phyloP scores from a whole-genome alignment of 805 yeast genomes.

The Saccharomycopsis vini region DNA sequence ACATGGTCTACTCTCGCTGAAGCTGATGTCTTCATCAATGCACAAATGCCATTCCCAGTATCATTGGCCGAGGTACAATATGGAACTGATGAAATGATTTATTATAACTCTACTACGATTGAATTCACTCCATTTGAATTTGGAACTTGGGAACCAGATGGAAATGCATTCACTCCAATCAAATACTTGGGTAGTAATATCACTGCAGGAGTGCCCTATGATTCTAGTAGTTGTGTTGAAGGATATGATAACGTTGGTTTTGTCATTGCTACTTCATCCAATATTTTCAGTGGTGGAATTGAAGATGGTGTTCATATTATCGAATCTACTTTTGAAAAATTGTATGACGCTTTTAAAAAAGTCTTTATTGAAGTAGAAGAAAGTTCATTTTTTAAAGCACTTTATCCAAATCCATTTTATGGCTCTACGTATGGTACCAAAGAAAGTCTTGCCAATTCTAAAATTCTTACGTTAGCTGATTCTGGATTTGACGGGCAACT shows the following conservation, averaged over 20 bases:
- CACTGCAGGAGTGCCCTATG: constrained; percentile 45
- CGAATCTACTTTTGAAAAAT: no score
- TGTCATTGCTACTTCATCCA: constrained; percentile 76
- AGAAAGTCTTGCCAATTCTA: constrained; percentile 8
- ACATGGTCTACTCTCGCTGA: constrained; percentile 50
- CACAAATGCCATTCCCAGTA: constrained; percentile 66
- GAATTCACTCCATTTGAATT: constrained; percentile 60
- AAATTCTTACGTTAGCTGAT: constrained; percentile 32
- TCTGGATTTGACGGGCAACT: constrained; percentile 65
- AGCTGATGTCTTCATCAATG: constrained; percentile 48
- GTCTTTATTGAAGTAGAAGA: no score
- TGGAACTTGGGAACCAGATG: constrained; percentile 83
- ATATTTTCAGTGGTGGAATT: constrained; percentile 36
- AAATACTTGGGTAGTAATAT: constrained; percentile 64
- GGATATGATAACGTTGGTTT: constrained; percentile 80
- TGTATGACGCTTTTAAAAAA: no score
- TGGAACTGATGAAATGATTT: constrained; percentile 35
- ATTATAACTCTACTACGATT: constrained; percentile 36
- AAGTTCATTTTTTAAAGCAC: not conserved
- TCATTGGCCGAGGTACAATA: constrained; percentile 54
- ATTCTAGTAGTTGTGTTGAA: constrained; percentile 40
- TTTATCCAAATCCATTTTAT: not conserved
- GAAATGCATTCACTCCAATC: constrained; percentile 54
- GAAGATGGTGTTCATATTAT: no score
- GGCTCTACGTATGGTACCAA: not conserved